phyloP scores from a whole-genome alignment of 495 filamentous ascomycete genomes.

The Xylaria bambusicola region DNA sequence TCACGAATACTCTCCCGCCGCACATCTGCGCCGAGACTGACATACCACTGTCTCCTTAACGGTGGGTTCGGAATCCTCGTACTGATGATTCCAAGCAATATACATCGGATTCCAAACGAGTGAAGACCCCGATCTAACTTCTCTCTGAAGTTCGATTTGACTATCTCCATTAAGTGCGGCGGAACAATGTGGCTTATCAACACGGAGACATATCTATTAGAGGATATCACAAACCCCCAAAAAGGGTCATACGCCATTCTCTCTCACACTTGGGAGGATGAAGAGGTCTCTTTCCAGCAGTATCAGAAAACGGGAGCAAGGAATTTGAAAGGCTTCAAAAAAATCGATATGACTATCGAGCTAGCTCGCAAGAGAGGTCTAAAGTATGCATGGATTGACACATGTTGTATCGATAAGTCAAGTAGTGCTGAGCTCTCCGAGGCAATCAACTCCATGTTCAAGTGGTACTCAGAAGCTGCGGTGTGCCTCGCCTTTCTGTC shows the following conservation, averaged over 20 bases:
- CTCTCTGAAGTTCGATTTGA: no score
- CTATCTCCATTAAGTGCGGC: no score
- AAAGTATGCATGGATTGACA: not conserved
- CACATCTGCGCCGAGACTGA: no score
- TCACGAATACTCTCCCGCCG: no score
- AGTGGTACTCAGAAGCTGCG: not conserved
- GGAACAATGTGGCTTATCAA: no score
- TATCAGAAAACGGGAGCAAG: not conserved
- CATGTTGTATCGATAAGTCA: not conserved
- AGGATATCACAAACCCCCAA: no score
- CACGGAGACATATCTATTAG: no score
- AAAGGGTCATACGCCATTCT: constrained; percentile 4
- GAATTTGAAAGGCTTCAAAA: not conserved
- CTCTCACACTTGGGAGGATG: constrained; percentile 19
- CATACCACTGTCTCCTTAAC: no score
- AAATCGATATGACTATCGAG: not conserved
- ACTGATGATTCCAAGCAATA: no score
- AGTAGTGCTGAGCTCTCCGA: not conserved
- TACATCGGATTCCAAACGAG: no score
- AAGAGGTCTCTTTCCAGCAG: constrained; percentile 10
- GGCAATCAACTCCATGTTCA: not conserved
- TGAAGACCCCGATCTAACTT: no score
- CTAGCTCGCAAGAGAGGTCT: not conserved
- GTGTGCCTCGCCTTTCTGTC: not conserved
- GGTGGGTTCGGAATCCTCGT: no score